A percentile compares a stretch with the other conserved stretches of the same genome.
These are phyloP conservation scores for Leucocoprinus birnbaumii DNA, from an alignment of 768 basidiomycete species.

Conservation along the genomic window DNA sequence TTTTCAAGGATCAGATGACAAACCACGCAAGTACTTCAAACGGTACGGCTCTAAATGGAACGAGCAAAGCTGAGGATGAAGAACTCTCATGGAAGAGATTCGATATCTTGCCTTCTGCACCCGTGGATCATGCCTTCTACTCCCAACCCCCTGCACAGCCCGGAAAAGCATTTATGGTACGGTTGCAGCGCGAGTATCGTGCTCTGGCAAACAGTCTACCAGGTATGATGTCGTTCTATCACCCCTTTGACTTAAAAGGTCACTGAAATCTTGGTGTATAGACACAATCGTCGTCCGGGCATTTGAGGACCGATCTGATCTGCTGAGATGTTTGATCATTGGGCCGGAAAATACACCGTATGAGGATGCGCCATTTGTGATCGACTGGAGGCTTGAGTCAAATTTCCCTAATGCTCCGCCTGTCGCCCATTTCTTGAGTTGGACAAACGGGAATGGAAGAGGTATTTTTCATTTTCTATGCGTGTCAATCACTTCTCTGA, in stretches of 20 bases:
- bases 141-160: constrained; percentile 58
- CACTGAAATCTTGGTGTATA: constrained; percentile 21
- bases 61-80: constrained; percentile 19
- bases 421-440: constrained; percentile 85
- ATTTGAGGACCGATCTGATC: constrained; percentile 87
- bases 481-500: constrained; percentile 9
- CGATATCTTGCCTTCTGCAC: constrained; percentile 70
- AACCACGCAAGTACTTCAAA: neutral
- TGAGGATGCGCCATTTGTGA: constrained; percentile 90
- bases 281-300: constrained; percentile 88
- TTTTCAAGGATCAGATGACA: constrained; percentile 10
- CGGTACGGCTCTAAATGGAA: constrained; percentile 24
- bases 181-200: constrained; percentile 83
- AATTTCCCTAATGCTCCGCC: constrained; percentile 84
- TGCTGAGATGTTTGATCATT: constrained; percentile 85
- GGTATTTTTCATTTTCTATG: constrained; percentile 40
- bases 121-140: constrained; percentile 81
- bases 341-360: constrained; percentile 96
- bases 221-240: constrained; percentile 43
- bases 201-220: constrained; percentile 78
- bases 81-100: constrained; percentile 70
- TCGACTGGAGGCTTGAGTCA: constrained; percentile 88
- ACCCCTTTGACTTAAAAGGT: neutral
- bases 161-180: constrained; percentile 68
- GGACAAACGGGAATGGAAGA: constrained; percentile 93